Base-by-base conservation (phyloP, 1,284 basidiomycete genomes). In the Polyporus tsugae region DNA sequence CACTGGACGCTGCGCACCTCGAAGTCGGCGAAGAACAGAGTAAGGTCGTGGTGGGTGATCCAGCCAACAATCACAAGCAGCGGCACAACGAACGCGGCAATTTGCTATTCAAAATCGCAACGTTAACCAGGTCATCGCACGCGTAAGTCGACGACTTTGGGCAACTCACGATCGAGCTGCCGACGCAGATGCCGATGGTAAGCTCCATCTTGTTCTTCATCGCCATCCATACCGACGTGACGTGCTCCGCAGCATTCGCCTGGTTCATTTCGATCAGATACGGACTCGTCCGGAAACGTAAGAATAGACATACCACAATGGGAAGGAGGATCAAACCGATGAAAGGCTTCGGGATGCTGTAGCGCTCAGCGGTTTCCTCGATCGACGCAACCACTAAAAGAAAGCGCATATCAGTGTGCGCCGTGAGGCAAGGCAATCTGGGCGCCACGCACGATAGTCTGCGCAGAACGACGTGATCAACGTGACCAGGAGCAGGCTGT, bases 141-240 rank as follows among this genome's bases (percentile, higher is more conserved):
- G 58, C 33, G 22, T 63, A 36, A 58, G 29, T 19, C 22, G 6
- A 46, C 35, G 63, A 62, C 29, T 29, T 29, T 29, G 61, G 29
- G 35, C 6, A 9, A 84, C 90, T 73, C 73, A 93, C 92, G 71
- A 98, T 97, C 6, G 92, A 94, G 71, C 91, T 94, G 15, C 96
- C 96, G 64, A 98, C 92, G 66, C 94, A 94, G 69, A 98, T 95
- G 3, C 91, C 91, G 71, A 98, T 94, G 0, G 94, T 92, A 41
- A 95, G 82, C 77, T 95, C 93, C 90, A 95, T 95, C 77, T 94
- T 92, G 71, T 88, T 85, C 80, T 95, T 95, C 85, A 92, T 85
- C 0, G 95, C 95, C 95, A 97, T 97, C 91, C 93, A 95, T 4
- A 97, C 88, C 7, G 92, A 90, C 0, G 94, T 96, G 44, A 91